These are phyloP conservation scores for Platanthera zijinensis DNA, from an alignment of 106 monocot genomes.

Conservation along the genomic window DNA sequence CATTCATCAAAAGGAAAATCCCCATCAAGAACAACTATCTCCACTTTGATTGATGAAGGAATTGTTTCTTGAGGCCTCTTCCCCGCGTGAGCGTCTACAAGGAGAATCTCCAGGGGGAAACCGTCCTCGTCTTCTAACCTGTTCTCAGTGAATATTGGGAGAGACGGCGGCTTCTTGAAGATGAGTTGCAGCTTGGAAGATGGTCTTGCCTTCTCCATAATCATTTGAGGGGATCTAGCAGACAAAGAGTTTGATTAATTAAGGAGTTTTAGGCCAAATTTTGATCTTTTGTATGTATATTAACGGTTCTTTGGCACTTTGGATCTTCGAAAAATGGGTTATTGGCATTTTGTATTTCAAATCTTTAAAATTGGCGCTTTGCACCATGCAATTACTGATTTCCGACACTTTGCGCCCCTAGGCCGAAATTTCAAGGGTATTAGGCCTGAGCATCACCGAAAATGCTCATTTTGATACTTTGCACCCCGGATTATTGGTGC, in stretches of 20 bases:
- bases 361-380: no score
- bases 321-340: background rate
- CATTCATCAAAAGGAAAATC: slow-evolving; percentile 8
- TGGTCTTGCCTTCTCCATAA: slow-evolving; percentile 8
- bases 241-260: background rate
- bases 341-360: no score
- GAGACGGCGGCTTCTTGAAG: slow-evolving; percentile 18
- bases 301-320: background rate
- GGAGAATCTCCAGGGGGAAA: slow-evolving; percentile 22
- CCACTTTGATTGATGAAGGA: slow-evolving; percentile 9
- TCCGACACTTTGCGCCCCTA: background rate
- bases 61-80: no score
- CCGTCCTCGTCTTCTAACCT: slow-evolving; percentile 26
- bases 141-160: slow-evolving; percentile 39
- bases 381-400: background rate
- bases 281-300: background rate
- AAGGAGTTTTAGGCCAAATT: background rate
- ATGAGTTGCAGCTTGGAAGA: slow-evolving; percentile 14
- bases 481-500: no score
- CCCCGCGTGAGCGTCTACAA: slow-evolving; percentile 4
- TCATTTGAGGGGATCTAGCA: slow-evolving; percentile 14
- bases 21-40: slow-evolving; percentile 24
- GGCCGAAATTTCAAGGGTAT: no score
- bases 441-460: no score
- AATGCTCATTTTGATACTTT: no score